Conservation (phyloP, 2,329 filamentous ascomycete species). For the Gnomoniopsis smithogilvyi region DNA sequence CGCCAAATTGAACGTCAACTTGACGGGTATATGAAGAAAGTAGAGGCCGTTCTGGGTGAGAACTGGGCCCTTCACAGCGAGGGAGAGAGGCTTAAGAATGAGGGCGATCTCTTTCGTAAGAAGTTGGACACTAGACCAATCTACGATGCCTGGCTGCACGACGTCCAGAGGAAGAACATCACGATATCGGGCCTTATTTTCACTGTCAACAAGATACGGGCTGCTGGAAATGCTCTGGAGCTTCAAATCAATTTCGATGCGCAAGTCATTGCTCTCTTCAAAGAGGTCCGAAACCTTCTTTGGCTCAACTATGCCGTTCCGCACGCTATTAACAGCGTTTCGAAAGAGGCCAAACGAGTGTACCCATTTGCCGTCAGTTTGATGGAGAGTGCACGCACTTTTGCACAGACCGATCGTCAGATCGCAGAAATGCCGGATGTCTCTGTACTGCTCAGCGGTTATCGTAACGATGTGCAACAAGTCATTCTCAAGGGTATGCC, state of each 20-base stretch:
- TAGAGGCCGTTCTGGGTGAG: conserved; percentile 93
- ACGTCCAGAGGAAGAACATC: conserved; percentile 84
- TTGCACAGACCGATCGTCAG: conserved; percentile 80
- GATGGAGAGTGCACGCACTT: conserved; percentile 97
- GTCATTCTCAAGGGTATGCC: conserved; percentile 85
- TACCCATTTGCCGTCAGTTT: conserved; percentile 97
- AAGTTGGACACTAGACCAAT: conserved; percentile 93
- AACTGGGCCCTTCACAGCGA: conserved; percentile 95
- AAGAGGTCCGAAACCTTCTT: conserved; percentile 92
- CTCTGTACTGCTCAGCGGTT: conserved; percentile 81
- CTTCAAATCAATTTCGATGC: conserved; percentile 94
- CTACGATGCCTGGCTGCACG: conserved; percentile 91
- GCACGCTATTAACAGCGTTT: conserved; percentile 90
- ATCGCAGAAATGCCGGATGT: conserved; percentile 86
- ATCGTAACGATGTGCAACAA: conserved; percentile 83
- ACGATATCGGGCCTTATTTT: conserved; percentile 92
- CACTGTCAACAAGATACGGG: conserved; percentile 80
- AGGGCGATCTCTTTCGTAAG: conserved; percentile 91
- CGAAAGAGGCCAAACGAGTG: conserved; percentile 97
- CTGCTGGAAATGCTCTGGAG: conserved; percentile 86
- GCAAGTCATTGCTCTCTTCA: conserved; percentile 96
- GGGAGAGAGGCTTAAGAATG: conserved; percentile 87
- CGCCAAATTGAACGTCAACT: conserved; percentile 95
- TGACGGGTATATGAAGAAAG: conserved; percentile 95
- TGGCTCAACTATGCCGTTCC: conserved; percentile 96